These are phyloP conservation scores for Candida tropicalis DNA, from an alignment of 1,139 yeast genomes.

Conservation along the genomic window DNA sequence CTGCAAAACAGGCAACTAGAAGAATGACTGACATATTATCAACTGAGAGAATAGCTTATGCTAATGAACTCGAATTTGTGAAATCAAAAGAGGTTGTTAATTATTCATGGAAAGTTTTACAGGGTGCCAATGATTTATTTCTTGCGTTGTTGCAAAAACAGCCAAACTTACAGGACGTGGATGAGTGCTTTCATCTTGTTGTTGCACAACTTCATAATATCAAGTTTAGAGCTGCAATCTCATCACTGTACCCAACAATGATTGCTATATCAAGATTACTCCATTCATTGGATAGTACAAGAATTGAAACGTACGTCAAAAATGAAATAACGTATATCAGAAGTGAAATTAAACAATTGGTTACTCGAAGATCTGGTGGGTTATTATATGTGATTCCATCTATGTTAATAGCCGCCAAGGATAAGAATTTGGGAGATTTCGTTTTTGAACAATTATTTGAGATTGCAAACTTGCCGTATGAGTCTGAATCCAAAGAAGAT, in stretches of 20 bases:
- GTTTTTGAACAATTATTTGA: constrained; percentile 55
- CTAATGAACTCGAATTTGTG: constrained; percentile 16
- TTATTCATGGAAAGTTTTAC: constrained; percentile 84
- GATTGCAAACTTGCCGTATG: constrained; percentile 56
- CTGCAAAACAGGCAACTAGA: constrained; percentile 9
- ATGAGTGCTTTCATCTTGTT: constrained; percentile 44
- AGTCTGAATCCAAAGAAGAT: constrained; percentile 56
- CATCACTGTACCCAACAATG: constrained; percentile 82
- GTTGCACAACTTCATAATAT: constrained; percentile 70
- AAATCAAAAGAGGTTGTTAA: constrained; percentile 59
- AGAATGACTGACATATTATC: constrained; percentile 47
- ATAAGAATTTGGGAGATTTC: constrained; percentile 37
- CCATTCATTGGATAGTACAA: constrained; percentile 17
- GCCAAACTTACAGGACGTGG: constrained; percentile 12
- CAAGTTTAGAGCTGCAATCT: constrained; percentile 89
- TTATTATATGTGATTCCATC: constrained; percentile 79
- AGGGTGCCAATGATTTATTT: constrained; percentile 67
- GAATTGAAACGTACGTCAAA: constrained; percentile 35
- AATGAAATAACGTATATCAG: constrained; percentile 55
- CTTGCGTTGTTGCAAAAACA: constrained; percentile 10
- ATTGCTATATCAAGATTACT: constrained; percentile 55
- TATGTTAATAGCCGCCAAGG: constrained; percentile 43
- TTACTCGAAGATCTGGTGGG: constrained; percentile 92
- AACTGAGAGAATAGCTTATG: constrained; percentile 20
- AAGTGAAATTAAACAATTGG: constrained; percentile 56